Evolutionary conservation across 352 stramenopile species (phyloP), one percentile per base, ranked within the genome.

Genomic region (Globisporangium solare): DNA sequence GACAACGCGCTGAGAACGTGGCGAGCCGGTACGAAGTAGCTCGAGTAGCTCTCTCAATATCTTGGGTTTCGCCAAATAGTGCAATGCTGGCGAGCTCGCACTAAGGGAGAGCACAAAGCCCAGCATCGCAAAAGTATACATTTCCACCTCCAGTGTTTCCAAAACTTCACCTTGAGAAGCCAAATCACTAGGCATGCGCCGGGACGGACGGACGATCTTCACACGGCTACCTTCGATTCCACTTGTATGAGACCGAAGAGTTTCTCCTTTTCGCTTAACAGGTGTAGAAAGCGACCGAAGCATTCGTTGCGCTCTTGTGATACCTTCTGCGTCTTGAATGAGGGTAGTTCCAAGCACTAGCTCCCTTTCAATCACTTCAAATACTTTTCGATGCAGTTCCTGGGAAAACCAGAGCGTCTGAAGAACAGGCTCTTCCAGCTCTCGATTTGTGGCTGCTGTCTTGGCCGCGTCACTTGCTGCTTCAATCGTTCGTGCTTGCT

Each of bases 391-490:
- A 40, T 95, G 79, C 13, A 95, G 78, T 54, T 95, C 86, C 61
- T 80, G 88, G 8, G 83, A 91, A 40, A 95, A 95, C 86, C 86
- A 95, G 20, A 95, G 73, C 15, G 71, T 91, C 54, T 94, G 83
- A 3, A 90, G 68, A 32, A 79, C 74, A 4, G 83, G 82, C 22
- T 92, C 76, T 60, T 92, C 74, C 2, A 94, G 61, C 13, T 89
- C 69, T 45, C 81, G 61, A 53, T 86, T 88, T 17, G 76, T 86
- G 31, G 83, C 86, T 12, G 86, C 86, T 41, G 58, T 79, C 39
- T 94, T 94, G 6, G 86, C 86, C 6, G 72, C 86, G 51, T 94
- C 83, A 54, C 83, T 93, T 0, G 82, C 82, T 53, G 79, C 76
- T 69, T 95, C 83, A 31, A 79, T 80, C 37, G 67, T 79, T n/a